phyloP scores from a whole-genome alignment of 306 rosid genomes.

The Parietaria judaica region DNA sequence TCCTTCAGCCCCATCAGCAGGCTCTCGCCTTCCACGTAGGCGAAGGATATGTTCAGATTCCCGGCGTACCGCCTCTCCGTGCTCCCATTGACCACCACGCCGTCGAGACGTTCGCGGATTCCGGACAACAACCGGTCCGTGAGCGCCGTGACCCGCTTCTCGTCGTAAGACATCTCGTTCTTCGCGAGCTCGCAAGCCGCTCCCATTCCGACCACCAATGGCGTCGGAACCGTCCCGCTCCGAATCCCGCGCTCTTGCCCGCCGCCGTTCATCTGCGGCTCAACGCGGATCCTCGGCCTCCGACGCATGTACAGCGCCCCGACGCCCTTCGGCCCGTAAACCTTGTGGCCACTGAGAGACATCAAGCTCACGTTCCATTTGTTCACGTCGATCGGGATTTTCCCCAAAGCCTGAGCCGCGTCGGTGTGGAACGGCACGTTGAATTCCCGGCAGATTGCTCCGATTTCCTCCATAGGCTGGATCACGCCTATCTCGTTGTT shows the following conservation, averaged over 20 bases:
- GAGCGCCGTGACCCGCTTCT: constrained; percentile 43
- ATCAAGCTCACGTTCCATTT: constrained; percentile 94
- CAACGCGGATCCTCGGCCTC: constrained; percentile 89
- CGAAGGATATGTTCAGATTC: constrained; percentile 76
- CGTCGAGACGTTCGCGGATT: constrained; percentile 52
- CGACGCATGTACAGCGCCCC: constrained; percentile 82
- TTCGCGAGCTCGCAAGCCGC: constrained; percentile 74
- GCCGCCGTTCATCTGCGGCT: constrained; percentile 98
- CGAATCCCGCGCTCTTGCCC: constrained; percentile 93
- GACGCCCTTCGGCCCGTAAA: constrained; percentile 78
- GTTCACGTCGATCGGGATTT: constrained; percentile 71
- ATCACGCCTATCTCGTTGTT: constrained; percentile 91
- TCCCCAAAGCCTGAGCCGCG: constrained; percentile 96
- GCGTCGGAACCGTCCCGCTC: constrained; percentile 88
- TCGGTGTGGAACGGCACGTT: constrained; percentile 77
- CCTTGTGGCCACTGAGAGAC: constrained; percentile 85
- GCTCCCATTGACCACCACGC: constrained; percentile 92
- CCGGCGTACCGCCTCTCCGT: constrained; percentile 68
- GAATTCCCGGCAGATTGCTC: constrained; percentile 66
- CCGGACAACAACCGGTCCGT: constrained; percentile 61
- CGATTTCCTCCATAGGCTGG: constrained; percentile 82
- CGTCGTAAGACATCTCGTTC: constrained; percentile 84
- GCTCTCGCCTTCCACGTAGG: constrained; percentile 89
- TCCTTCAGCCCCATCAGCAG: constrained; percentile 95
- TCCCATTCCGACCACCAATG: constrained; percentile 83